Base-by-base conservation (phyloP, 2,329 filamentous ascomycete species). In the Aspergillus japonicus region DNA sequence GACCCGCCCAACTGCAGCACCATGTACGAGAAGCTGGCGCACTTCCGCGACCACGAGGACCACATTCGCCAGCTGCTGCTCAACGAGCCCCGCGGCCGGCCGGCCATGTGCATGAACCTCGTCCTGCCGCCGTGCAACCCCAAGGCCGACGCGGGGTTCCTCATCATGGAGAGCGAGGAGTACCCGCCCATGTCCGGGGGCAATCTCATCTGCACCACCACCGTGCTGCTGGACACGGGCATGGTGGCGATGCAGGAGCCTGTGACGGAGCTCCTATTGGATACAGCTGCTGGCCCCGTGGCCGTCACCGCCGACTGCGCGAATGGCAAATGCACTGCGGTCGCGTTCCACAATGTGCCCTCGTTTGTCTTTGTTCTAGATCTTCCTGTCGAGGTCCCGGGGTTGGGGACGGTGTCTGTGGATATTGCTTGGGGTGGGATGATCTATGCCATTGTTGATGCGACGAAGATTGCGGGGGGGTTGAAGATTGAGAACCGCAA, bases 391-490 rank as follows among this genome's bases (percentile, higher is more conserved):
- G 58, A 75, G 0, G 76, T 81, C 0, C 75, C 77, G 0, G 79
- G 72, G 0, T 10, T 82, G 0, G 80, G 78, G 0, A 68, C 42
- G 2, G 64, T 81, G 2, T 61, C 53, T 1, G 76, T 80, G 1
- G 79, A 82, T 58, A 68, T 82, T 48, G 79, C 76, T 3, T 81
- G 74, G 70, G 79, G 80, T 5, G 80, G 80, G 0, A 80, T 80
- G 78, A 71, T 73, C 55, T 82, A 78, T 58, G 78, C 66, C 2
- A 59, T 82, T 19, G 77, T 81, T 0, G 76, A 81, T 49, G 75
- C 71, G 0, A 63, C 64, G 1, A 70, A 73, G 0, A 62, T 79
- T 2, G 75, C 75, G 0, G 59, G 26, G 26, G 26, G 26, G 7
- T 26, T 80, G 2, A 56, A 57, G 1, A 69, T 81, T 16, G 63